A percentile compares a stretch with the other conserved stretches of the same genome.
phyloP scores from a whole-genome alignment of 768 basidiomycete species.

The Porphyrellus cyaneotinctus region DNA sequence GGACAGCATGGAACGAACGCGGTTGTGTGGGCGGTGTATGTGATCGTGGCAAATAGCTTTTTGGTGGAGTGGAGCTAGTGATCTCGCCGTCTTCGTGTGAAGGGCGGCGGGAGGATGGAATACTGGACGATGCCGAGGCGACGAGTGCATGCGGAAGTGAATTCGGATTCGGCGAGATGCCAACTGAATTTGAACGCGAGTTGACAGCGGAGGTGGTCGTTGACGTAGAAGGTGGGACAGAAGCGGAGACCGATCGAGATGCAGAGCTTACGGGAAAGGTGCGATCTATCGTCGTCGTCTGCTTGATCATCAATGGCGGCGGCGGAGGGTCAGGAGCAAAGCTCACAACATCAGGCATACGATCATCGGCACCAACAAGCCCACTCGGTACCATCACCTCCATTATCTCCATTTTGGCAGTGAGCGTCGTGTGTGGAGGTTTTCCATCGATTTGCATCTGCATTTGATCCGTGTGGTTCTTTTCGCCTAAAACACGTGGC shows the following conservation, averaged over 20 bases:
- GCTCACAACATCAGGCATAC: constrained; percentile 21
- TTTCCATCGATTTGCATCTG: constrained; percentile 8
- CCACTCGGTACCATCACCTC: constrained; percentile 22
- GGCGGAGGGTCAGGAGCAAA: constrained; percentile 31
- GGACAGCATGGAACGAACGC: constrained; percentile 38
- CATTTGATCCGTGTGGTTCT: constrained; percentile 1
- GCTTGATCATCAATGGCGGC: constrained; percentile 27
- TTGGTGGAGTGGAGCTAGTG: constrained; percentile 33
- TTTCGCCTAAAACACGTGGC: constrained; percentile 1
- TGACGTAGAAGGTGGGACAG: constrained; percentile 8
- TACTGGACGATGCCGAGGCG: constrained; percentile 5
- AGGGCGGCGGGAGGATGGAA: constrained; percentile 23
- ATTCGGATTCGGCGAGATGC: constrained; percentile 9
- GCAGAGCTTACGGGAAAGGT: neutral
- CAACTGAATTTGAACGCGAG: constrained; percentile 27
- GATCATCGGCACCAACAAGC: constrained; percentile 15
- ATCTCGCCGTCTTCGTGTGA: constrained; percentile 57
- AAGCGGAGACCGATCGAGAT: neutral
- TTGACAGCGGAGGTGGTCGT: constrained; percentile 19
- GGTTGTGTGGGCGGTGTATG: constrained; percentile 47
- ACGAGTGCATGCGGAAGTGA: neutral
- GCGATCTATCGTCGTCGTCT: constrained; percentile 8
- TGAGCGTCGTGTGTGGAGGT: constrained; percentile 6
- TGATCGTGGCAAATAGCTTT: constrained; percentile 36
- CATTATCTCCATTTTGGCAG: constrained; percentile 25